Base-by-base conservation (phyloP, 192 early-diverging fungal species). In the Rhizophagus clarus region DNA sequence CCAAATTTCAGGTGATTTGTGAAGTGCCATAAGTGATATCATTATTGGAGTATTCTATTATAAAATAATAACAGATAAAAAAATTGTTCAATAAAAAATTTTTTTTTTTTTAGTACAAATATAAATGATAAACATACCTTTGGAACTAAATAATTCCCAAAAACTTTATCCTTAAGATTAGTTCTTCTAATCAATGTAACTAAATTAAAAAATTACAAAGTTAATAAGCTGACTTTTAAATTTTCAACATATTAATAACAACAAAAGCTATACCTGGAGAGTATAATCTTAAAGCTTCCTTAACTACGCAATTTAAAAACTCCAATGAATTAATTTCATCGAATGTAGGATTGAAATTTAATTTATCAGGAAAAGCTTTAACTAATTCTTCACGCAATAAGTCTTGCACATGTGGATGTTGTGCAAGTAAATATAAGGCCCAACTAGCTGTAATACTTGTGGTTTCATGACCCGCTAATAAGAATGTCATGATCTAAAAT, bases 401-500 rank as follows among this genome's bases (percentile, higher is more conserved):
- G 22, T 79, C 81, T 40, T 91, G 89, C 20, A 85, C 61, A 0
- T 83, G 72, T 12, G 75, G 89, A 34, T 90, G 24, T 34, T 82
- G 67, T 28, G 90, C 86, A n/a, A 91, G 81, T 56, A 89, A 74
- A 67, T 87, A 82, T 34, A 91, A 82, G 69, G 86, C 83, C 89
- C 88, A 91, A 20, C 82, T 83, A 12, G 86, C 64, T 0, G 86
- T 75, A 6, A 84, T 82, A 32, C 84, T 84, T 1, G 90, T 89
- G 1, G 90, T 91, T 81, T 89, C 89, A 69, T 91, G 90, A 14
- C 90, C 90, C 11, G 90, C 90, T 12, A 28, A 2, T 4, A 72
- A 17, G 12, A 72, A 47, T 29, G 70, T 72, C 70, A 72, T 42
- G 7, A 47, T 72, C 37, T 72, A 40, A 40, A 40, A 47, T 0